Evolutionary conservation across 352 stramenopile genomes (phyloP), one percentile per base, ranked within the genome.

Genomic region (Pythium aristosporum): DNA sequence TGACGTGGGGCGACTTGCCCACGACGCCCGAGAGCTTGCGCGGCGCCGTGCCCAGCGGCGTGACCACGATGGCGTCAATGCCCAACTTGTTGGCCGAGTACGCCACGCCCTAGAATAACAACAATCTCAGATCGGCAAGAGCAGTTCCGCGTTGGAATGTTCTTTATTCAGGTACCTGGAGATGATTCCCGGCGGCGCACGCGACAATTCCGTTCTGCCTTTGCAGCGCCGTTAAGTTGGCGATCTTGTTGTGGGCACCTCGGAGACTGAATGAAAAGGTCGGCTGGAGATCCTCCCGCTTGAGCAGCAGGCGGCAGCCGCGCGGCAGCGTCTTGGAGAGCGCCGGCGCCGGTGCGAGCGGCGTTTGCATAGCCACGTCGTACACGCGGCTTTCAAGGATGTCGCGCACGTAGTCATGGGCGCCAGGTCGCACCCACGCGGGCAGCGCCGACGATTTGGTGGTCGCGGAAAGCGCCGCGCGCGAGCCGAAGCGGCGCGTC

Each of bases 191-290:
- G 2, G 87, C 88, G 3, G 79, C 77, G 51, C 85, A 89, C 18
- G 85, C 84, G 36, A 95, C 85, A 52, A 95, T 87, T 41, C 96
- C 96, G 30, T 75, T 77, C 36, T 86, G 65, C 15, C 89, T 77
- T 60, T 98, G 80, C 48, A 85, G 71, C 16, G 65, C 49, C n/a
- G 88, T 88, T 46, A 99, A 72, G 57, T 92, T 87, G n/a, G 91
- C 94, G 76, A 99, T 99, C 77, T 98, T 98, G 80, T 99, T 99
- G 87, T 99, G 98, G 13, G 97, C 97, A 39, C 97, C 97, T 43
- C 97, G 91, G 57, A 99, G 79, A 79, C 99, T 99, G 82, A 99
- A 99, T 41, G 94, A 98, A 71, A 99, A 99, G 20, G 98, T 98
- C 13, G 96, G 95, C 77, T 99, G 96, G 65, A 97, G 95, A 69